Conservation (phyloP, 1,139 yeast genomes). For the Yamadazyma sp. region DNA sequence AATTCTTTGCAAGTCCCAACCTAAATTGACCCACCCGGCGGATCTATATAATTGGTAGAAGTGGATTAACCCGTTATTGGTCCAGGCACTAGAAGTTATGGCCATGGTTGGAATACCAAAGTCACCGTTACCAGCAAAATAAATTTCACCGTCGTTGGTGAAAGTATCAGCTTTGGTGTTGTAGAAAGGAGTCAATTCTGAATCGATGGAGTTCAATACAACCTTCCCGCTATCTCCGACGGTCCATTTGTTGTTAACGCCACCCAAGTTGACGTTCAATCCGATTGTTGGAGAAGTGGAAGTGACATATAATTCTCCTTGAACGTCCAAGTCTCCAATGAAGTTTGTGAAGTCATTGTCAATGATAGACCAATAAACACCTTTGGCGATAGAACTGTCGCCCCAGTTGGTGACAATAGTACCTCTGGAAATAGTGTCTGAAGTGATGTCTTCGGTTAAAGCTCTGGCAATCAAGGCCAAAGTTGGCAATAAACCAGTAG, state of each 20-base stretch:
- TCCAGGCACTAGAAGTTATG: conserved; percentile 18
- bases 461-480: conserved; percentile 18
- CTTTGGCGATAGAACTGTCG: conserved; percentile 26
- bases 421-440: conserved; percentile 20
- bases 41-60: conserved; percentile 16
- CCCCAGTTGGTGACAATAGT: conserved; percentile 22
- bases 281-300: conserved; percentile 17
- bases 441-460: conserved; percentile 15
- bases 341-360: conserved; percentile 26
- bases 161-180: conserved; percentile 16
- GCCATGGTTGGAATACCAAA: conserved; percentile 16
- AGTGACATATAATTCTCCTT: conserved; percentile 19
- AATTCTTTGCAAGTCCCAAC: conserved; percentile 16
- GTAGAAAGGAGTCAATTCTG: conserved; percentile 21
- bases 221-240: conserved; percentile 17
- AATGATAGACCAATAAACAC: conserved; percentile 34
- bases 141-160: conserved; percentile 16
- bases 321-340: conserved; percentile 19
- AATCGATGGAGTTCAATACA: conserved; percentile 17
- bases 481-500: conserved; percentile 15
- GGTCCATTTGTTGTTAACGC: conserved; percentile 11
- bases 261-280: conserved; percentile 18
- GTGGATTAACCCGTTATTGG: conserved; percentile 20
- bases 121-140: conserved; percentile 18
- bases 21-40: conserved; percentile 18